Percentiles rank a stretch among this genome's conserved stretches.
These are phyloP conservation scores for Torulaspora quercuum DNA, from an alignment of 805 yeast species.

Conservation along the genomic window DNA sequence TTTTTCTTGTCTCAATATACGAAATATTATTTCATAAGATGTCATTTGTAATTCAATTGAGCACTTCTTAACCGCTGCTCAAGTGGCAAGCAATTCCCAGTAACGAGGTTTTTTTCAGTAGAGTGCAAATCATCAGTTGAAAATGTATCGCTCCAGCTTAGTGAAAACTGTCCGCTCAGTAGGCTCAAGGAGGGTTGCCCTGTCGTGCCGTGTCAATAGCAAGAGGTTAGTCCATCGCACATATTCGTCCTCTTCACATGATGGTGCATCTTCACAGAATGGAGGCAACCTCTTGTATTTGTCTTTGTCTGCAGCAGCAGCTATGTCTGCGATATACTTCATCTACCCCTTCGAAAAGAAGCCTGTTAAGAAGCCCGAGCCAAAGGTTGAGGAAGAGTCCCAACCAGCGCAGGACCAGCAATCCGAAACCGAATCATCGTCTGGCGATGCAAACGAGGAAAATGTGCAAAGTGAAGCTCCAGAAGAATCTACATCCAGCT, in stretches of 20 bases:
- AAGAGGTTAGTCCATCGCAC: conserved; percentile 7
- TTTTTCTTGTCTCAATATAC: too few relatives aligned
- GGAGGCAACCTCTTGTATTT: conserved; percentile 6
- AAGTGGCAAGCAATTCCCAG: too few relatives aligned
- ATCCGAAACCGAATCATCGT: conserved; percentile 3
- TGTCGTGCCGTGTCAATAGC: conserved; percentile 3
- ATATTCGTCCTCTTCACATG: conserved; percentile 8
- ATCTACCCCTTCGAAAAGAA: conserved; percentile 14
- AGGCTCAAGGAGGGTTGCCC: conserved; percentile 3
- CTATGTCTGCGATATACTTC: conserved; percentile 13
- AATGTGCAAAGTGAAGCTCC: conserved; percentile 3
- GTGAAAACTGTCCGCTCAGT: conserved; percentile 5
- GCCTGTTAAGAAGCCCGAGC: conserved; percentile 6
- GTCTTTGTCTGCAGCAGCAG: conserved; percentile 17
- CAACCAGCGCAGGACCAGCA: conserved; percentile 7
- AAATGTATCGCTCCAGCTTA: conserved; percentile 7
- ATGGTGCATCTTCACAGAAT: not conserved
- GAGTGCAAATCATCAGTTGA: too few relatives aligned
- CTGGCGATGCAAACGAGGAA: conserved; percentile 7
- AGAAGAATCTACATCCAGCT: conserved; percentile 5
- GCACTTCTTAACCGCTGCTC: not conserved
- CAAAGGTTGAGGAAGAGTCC: conserved; percentile 2
- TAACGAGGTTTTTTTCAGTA: too few relatives aligned
- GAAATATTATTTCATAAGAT: too few relatives aligned
- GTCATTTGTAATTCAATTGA: too few relatives aligned